phyloP scores from a whole-genome alignment of 2,329 filamentous ascomycete genomes.

The Alternaria arborescens region DNA sequence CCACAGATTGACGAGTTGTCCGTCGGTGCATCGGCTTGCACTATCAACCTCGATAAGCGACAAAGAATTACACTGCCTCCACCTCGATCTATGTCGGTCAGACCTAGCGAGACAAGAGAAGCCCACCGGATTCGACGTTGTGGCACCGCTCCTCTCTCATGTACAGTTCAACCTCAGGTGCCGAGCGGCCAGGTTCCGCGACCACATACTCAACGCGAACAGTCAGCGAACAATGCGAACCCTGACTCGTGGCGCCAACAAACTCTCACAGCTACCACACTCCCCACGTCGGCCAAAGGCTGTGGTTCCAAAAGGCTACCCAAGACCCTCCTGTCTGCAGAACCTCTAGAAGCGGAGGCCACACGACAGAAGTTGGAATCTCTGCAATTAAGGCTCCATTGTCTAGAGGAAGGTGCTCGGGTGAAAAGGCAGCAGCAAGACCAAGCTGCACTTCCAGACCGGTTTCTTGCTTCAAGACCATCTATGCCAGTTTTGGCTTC shows the following conservation, averaged over 20 bases:
- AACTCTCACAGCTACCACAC: background rate
- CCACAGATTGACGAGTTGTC: background rate
- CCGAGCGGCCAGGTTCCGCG: background rate
- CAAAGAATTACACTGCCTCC: background rate
- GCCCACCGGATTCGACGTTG: background rate
- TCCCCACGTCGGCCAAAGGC: background rate
- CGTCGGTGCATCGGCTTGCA: background rate
- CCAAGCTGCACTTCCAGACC: background rate
- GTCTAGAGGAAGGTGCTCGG: background rate
- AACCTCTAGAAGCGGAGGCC: background rate
- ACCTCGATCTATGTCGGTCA: background rate
- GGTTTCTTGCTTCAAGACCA: background rate
- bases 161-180: background rate
- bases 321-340: background rate
- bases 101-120: background rate
- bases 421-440: background rate
- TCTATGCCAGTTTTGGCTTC: slow-evolving; percentile 5
- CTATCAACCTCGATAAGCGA: background rate
- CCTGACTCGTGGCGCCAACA: background rate
- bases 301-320: background rate
- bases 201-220: background rate
- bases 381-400: background rate
- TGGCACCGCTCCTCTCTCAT: background rate
- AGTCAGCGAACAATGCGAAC: background rate
- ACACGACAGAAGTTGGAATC: slow-evolving; percentile 4